Conservation (phyloP, 306 rosid genomes). For the Fagus crenata region DNA sequence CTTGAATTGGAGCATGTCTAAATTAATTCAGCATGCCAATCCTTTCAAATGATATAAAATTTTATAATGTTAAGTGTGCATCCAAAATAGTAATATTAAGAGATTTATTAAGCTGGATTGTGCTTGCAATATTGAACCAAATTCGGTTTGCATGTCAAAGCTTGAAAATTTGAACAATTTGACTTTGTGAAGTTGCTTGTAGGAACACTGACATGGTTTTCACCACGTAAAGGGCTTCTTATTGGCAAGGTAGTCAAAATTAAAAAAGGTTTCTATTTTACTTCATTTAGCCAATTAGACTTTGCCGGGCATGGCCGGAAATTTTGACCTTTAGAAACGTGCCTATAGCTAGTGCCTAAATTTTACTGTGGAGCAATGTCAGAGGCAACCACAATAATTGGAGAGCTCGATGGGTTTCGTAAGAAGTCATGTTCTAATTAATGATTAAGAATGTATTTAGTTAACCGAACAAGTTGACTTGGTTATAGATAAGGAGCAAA, state of each 20-base stretch:
- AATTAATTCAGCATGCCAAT: conserved; percentile 7
- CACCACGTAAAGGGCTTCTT: conserved; percentile 26
- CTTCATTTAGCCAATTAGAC: not conserved
- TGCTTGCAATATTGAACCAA: not conserved
- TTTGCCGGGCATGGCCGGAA: not conserved
- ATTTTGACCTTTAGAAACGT: conserved; percentile 24
- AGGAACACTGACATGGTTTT: conserved; percentile 12
- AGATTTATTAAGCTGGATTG: too few species aligned
- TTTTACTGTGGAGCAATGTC: conserved; percentile 3
- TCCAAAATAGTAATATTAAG: not conserved
- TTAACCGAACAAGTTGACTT: conserved; percentile 22
- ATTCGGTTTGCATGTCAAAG: not conserved
- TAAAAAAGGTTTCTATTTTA: conserved; percentile 11
- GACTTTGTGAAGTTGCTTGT: not conserved
- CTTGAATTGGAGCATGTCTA: conserved; percentile 1
- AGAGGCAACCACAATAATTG: conserved; percentile 22
- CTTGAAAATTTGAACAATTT: not conserved
- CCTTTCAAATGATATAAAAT: not conserved
- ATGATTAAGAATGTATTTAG: not conserved
- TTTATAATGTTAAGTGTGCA: not conserved
- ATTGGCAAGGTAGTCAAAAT: conserved; percentile 20
- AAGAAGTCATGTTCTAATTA: not conserved
- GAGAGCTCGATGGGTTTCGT: conserved; percentile 27
- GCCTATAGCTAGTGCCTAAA: not conserved
- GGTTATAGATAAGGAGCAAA: conserved; percentile 8